A percentile compares a stretch with the other conserved stretches of the same genome.
These are phyloP conservation scores for Carex scoparia DNA, from an alignment of 176 grass and related monocot species.

Conservation along the genomic window DNA sequence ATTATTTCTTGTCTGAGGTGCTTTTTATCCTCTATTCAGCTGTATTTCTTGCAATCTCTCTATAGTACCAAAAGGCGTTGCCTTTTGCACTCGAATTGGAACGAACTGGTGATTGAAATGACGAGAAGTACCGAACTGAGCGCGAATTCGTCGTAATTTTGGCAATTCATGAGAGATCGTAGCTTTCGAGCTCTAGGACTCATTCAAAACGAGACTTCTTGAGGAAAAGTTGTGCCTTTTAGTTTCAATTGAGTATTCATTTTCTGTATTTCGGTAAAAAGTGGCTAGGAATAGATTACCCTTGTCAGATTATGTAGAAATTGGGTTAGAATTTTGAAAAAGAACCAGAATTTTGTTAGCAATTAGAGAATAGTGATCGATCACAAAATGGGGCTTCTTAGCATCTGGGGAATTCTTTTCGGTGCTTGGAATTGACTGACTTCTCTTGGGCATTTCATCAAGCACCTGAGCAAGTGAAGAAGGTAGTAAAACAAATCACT, in stretches of 20 bases:
- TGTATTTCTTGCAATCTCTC: neutral
- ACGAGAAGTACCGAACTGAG: neutral
- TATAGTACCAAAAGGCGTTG: neutral
- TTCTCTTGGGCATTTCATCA: neutral
- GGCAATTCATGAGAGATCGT: slow-evolving; percentile 16
- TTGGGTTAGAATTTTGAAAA: neutral
- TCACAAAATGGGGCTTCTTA: slow-evolving; percentile 74
- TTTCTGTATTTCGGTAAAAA: neutral
- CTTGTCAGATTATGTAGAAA: neutral
- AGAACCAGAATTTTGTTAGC: neutral
- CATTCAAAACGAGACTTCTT: neutral
- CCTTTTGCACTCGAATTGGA: neutral
- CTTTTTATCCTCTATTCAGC: neutral
- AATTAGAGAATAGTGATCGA: neutral
- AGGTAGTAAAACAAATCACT: too few species aligned
- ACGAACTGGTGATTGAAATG: neutral
- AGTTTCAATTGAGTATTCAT: neutral
- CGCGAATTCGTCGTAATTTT: neutral
- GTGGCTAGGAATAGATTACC: neutral
- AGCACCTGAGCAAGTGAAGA: neutral
- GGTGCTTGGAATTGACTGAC: slow-evolving; percentile 35
- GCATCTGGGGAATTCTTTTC: slow-evolving; percentile 92
- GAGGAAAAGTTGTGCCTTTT: neutral
- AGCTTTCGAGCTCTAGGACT: neutral
- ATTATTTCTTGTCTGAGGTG: neutral